These are phyloP conservation scores for Termitomyces sp. DNA, from an alignment of 768 basidiomycete species.

Conservation along the genomic window DNA sequence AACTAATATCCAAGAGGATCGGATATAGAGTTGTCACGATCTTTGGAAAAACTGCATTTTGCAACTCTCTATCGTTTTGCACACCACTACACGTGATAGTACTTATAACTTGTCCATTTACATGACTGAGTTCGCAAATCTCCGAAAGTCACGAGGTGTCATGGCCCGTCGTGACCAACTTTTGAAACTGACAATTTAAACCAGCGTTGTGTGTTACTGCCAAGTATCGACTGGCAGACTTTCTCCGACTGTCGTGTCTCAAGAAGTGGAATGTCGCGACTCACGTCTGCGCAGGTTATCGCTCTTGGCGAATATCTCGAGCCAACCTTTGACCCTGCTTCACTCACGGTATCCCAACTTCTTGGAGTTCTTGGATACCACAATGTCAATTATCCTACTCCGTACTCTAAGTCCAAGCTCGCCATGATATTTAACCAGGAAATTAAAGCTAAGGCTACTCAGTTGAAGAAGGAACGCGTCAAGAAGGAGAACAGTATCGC, in stretches of 20 bases:
- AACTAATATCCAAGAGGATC: too few species aligned
- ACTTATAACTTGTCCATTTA: too few species aligned
- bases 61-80: too few species aligned
- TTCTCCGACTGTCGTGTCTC: neutral
- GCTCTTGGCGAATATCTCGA: conserved; percentile 72
- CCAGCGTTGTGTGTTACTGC: neutral
- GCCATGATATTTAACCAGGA: conserved; percentile 74
- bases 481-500: conserved; percentile 65
- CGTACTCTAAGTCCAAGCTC: conserved; percentile 73
- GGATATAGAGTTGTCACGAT: too few species aligned
- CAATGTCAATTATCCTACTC: conserved; percentile 66
- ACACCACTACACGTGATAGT: too few species aligned
- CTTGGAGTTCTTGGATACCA: conserved; percentile 75
- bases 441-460: conserved; percentile 52
- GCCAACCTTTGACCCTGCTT: conserved; percentile 66
- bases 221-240: neutral
- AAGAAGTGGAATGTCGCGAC: conserved; percentile 50
- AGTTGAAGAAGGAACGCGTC: conserved; percentile 57
- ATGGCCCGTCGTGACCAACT: too few species aligned
- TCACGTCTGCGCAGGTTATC: conserved; percentile 77
- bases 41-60: too few species aligned
- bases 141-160: too few species aligned
- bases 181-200: neutral
- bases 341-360: conserved; percentile 76
- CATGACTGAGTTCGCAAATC: too few species aligned